These are phyloP conservation scores for Rhynchosporium agropyri DNA, from an alignment of 2,329 filamentous ascomycete species.

Conservation along the genomic window DNA sequence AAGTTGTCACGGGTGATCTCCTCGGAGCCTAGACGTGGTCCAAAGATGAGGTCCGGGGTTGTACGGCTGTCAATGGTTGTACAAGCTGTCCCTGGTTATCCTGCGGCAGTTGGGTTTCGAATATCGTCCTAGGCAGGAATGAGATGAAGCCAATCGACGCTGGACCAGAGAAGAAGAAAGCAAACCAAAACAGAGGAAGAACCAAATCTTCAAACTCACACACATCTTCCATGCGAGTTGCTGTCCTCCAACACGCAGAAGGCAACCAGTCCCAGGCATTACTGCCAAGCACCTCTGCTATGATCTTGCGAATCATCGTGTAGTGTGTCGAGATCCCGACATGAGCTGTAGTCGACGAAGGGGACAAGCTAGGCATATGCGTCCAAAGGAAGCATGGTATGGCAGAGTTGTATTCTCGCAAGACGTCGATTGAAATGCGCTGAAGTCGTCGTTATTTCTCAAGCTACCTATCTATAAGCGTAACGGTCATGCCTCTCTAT, in stretches of 20 bases:
- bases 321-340: slow-evolving; percentile 16
- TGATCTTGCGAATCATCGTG: slow-evolving; percentile 28
- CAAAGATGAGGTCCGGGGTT: neutral
- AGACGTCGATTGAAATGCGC: neutral
- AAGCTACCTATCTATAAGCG: neutral
- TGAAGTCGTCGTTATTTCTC: neutral
- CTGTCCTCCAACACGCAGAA: slow-evolving; percentile 7
- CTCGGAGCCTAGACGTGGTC: neutral
- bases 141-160: neutral
- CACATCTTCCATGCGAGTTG: slow-evolving; percentile 19
- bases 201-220: slow-evolving; percentile 18
- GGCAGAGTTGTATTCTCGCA: slow-evolving; percentile 1
- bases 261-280: slow-evolving; percentile 13
- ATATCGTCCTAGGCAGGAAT: neutral
- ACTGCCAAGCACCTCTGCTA: slow-evolving; percentile 23
- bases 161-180: neutral
- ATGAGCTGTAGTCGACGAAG: neutral
- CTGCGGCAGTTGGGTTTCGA: neutral
- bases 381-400: slow-evolving; percentile 5
- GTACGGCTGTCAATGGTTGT: neutral
- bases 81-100: neutral
- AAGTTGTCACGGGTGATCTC: neutral
- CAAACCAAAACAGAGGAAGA: neutral
- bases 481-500: slow-evolving; percentile 14
- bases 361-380: slow-evolving; percentile 7